Base-by-base conservation (phyloP, 768 basidiomycete species). In the Suillus ampliporus region DNA sequence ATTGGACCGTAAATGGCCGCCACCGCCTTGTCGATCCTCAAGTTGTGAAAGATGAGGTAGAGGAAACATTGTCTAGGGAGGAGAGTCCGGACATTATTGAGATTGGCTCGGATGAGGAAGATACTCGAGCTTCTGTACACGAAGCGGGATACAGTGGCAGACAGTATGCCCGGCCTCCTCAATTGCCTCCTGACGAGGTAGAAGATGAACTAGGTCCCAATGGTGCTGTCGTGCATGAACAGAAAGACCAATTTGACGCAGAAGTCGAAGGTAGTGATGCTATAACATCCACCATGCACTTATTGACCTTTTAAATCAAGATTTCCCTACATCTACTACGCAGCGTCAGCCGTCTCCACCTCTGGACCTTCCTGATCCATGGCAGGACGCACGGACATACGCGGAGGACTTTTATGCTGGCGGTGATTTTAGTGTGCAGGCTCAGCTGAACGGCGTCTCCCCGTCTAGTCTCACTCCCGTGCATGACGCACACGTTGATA, bases 361-460 rank as follows among this genome's bases (percentile, higher is more conserved):
- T 26, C 63, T 76, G 7, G 76, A 78, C 8, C 61, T 83, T 21
- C 64, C 68, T 21, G 81, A 83, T 66, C 75, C 75, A 34, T 83
- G 81, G 82, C 67, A 67, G 40, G 79, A 76, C 28, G 77, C 82
- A 6, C 70, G 69, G 31, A 75, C 70, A 7, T 79, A 77, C 48
- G 79, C 80, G 1, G 80, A 82, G 63, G 81, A 82, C 66, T 79
- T 75, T 62, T 81, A 80, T 62, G 75, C 80, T 6, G 83, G 81
- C 14, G 84, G 82, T 1, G 82, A 84, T 57, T 34, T 77, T 41
- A 21, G 58, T n/a, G 40, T 41, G 2, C 57, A 57, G 3, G 43
- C 26, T 34, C 34, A n/a, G 4, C 21, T 58, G n/a, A 17, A 38
- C 14, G 37, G 26, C n/a, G 38, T 69, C 37, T 64, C 72, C 8